These are phyloP conservation scores for Volvox reticuliferus DNA, from an alignment of 139 green algal genomes.

Conservation along the genomic window DNA sequence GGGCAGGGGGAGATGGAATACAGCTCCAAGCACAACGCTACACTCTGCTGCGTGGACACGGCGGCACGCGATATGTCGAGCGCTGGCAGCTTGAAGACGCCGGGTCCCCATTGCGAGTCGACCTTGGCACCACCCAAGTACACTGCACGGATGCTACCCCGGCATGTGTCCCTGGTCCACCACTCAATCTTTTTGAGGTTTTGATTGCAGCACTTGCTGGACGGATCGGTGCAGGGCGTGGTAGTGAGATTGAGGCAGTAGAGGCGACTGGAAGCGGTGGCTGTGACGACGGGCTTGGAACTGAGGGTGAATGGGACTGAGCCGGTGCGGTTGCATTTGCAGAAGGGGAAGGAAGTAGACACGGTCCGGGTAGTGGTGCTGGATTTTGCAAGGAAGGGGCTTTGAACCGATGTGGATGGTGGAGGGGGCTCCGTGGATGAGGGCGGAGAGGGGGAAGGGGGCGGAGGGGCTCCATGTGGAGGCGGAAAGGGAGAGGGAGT, in stretches of 20 bases:
- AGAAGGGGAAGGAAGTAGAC: conserved; percentile 8
- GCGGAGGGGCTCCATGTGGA: not conserved
- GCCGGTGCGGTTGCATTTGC: conserved; percentile 21
- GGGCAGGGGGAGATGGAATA: not conserved
- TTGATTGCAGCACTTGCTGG: conserved; percentile 5
- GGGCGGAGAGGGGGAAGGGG: not conserved
- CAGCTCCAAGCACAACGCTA: conserved; percentile 16
- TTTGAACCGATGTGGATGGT: not conserved
- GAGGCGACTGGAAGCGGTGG: not conserved
- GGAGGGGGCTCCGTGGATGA: not conserved
- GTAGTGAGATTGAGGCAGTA: not conserved
- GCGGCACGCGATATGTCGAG: not conserved
- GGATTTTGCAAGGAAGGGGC: not conserved
- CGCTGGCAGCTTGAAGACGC: conserved; percentile 11
- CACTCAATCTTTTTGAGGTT: conserved; percentile 7
- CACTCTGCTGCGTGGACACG: not conserved
- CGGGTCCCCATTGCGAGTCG: conserved; percentile 2
- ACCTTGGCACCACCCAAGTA: not conserved
- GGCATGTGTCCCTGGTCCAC: conserved; percentile 11
- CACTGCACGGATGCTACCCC: not conserved
- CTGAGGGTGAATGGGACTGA: not conserved
- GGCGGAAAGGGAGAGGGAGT: not conserved
- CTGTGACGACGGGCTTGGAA: not conserved
- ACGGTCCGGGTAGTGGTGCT: not conserved
- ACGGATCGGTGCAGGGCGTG: not conserved